Conservation (phyloP, 1,284 basidiomycete species). For the Sanguinoderma infundibulare region DNA sequence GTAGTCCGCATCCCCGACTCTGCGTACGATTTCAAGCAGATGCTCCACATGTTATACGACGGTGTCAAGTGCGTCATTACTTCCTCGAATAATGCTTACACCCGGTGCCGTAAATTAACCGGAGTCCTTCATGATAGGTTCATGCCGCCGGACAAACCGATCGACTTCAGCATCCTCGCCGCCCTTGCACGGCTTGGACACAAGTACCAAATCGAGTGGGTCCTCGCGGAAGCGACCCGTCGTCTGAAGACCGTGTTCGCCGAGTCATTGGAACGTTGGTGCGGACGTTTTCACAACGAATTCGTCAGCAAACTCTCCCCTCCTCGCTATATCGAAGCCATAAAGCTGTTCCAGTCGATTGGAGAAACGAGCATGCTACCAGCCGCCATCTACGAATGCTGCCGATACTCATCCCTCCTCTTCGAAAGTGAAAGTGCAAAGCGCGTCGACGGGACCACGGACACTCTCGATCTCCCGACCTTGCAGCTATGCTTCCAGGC, state of each 20-base stretch:
- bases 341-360: constrained; percentile 1
- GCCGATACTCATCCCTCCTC: neutral
- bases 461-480: neutral
- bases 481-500: neutral
- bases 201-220: constrained; percentile 7
- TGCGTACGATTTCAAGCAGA: neutral
- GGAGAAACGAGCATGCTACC: neutral
- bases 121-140: neutral
- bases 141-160: neutral
- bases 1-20: constrained; percentile 3
- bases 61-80: neutral
- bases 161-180: neutral
- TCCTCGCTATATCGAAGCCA: neutral
- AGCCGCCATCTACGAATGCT: neutral
- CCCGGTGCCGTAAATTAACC: too few species aligned
- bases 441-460: neutral
- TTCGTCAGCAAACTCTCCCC: neutral
- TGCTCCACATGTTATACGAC: neutral
- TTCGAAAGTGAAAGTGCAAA: neutral
- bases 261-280: neutral
- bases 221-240: neutral
- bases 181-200: constrained; percentile 5
- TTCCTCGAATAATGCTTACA: too few species aligned
- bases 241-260: neutral
- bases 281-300: neutral